Base-by-base conservation (phyloP, 1,139 yeast species). In the Candida sanyaensis region DNA sequence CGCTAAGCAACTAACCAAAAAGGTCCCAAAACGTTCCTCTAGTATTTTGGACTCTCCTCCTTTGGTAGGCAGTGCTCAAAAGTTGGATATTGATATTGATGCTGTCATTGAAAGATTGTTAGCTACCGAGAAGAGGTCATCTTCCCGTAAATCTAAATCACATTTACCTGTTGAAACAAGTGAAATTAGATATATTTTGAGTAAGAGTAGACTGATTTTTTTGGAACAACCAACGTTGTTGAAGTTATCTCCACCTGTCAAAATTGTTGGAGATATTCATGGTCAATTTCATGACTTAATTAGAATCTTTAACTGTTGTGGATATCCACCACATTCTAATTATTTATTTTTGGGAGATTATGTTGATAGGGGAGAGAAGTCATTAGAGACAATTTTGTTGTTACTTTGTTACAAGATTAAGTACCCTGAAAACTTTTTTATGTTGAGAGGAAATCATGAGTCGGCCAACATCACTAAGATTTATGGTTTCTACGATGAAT, bases 231-330 rank as follows among this genome's bases (percentile, higher is more conserved):
- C 99, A 4, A 80, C 96, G 6, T 70, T 93, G 48, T 73, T 93
- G 47, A 98, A 93, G 64, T 74, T 93, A 52, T 83, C 91, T 13
- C 96, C 98, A 0, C 98, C 99, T 0, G 99, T 93, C 13, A 93
- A 93, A 68, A 92, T 93, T 37, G 98, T 92, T 6, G 99, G 98
- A 41, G 99, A 93, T 65, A 96, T 93, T 34, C 99, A 93, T 68
- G 98, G 99, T 17, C 99, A 93, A 66, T 93, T 86, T 67, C 88
- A 91, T 45, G 99, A 93, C 68, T 73, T 93, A 58, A 84, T 93
- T 55, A 81, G 98, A 55, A 79, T 93, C 57, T 93, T 93, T 67
- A 91, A 96, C 43, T 90, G 89, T 72, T 92, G 98, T 73, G 99
- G 98, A 23, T 93, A 90, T 69, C 99, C 99, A n/a, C 99, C 99